Evolutionary conservation across 371 early-diverging fungal species (phyloP).

Genomic region (Aphelidium insulamus): DNA sequence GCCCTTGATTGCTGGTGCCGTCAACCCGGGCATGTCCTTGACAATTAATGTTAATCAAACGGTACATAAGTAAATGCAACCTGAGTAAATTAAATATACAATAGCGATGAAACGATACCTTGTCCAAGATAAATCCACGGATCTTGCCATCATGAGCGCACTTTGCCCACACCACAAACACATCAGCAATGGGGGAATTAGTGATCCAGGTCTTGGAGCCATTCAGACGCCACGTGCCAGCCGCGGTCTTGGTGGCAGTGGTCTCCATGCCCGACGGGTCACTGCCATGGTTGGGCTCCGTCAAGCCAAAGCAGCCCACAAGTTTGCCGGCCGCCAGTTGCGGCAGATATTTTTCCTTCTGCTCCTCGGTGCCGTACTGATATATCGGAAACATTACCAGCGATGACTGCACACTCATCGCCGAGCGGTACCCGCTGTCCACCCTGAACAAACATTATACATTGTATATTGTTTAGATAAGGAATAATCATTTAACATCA

Average conservation of each 20-base stretch:
- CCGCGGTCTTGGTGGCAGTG: conserved; percentile 42
- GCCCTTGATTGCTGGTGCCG: conserved; percentile 75
- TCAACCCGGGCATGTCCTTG: conserved; percentile 63
- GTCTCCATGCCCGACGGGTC: conserved; percentile 92
- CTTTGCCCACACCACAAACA: conserved; percentile 97
- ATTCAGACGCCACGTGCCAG: conserved; percentile 51
- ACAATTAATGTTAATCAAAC: neutral
- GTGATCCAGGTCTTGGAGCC: conserved; percentile 97
- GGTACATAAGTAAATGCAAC: neutral
- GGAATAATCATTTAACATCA: neutral
- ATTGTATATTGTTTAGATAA: too few species aligned
- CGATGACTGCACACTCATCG: conserved; percentile 95
- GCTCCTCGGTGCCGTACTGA: conserved; percentile 75
- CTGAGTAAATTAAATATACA: neutral
- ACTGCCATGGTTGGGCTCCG: conserved; percentile 95
- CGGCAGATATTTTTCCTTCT: conserved; percentile 78
- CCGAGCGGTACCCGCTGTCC: conserved; percentile 88
- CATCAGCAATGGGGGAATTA: conserved; percentile 92
- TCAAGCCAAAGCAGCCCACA: conserved; percentile 84
- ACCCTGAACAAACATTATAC: too few species aligned
- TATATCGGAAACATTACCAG: conserved; percentile 94
- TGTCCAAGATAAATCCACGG: conserved; percentile 84
- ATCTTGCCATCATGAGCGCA: conserved; percentile 61
- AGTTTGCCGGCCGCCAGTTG: conserved; percentile 70
- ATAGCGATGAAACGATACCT: conserved; percentile 16